Conservation (phyloP, 2,329 filamentous ascomycete genomes). For the Fusarium sp. region DNA sequence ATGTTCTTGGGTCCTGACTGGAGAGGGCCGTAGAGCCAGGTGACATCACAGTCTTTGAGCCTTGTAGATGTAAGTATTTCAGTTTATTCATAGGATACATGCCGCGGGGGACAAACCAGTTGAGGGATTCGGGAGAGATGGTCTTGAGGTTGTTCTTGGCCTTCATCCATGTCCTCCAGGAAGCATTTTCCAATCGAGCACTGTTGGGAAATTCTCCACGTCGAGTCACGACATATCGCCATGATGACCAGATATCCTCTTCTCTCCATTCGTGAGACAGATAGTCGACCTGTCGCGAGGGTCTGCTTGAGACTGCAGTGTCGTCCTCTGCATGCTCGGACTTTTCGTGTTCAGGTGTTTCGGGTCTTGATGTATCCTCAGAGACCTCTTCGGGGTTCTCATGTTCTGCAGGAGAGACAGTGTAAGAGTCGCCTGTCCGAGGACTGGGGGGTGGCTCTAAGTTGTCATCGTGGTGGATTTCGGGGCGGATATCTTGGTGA, state of each 20-base stretch:
- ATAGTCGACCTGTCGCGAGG: conserved; percentile 93
- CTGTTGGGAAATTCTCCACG: conserved; percentile 83
- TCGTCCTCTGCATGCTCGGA: conserved; percentile 80
- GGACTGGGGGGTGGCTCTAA: conserved; percentile 65
- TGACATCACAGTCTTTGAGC: conserved; percentile 97
- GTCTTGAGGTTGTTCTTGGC: conserved; percentile 88
- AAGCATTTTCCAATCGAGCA: conserved; percentile 90
- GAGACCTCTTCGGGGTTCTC: conserved; percentile 58
- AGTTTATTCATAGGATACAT: background rate
- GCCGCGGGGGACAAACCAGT: conserved; percentile 73
- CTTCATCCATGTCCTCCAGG: conserved; percentile 97
- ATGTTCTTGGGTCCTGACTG: conserved; percentile 75
- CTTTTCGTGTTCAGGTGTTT: conserved; percentile 62
- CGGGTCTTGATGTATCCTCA: conserved; percentile 64
- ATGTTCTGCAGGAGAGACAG: conserved; percentile 65
- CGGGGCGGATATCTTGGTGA: conserved; percentile 43
- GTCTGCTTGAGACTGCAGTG: conserved; percentile 77
- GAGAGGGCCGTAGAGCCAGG: conserved; percentile 94
- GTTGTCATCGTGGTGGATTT: conserved; percentile 51
- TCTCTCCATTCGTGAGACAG: conserved; percentile 93
- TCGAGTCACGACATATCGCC: conserved; percentile 90
- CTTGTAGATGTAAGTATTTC: conserved; percentile 60
- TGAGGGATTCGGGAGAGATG: conserved; percentile 88
- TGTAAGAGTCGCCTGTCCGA: conserved; percentile 62
- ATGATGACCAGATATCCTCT: conserved; percentile 97